Percentiles rank a stretch among this genome's conserved stretches.
phyloP scores from a whole-genome alignment of 805 yeast species.

The Ascoidea tarda region DNA sequence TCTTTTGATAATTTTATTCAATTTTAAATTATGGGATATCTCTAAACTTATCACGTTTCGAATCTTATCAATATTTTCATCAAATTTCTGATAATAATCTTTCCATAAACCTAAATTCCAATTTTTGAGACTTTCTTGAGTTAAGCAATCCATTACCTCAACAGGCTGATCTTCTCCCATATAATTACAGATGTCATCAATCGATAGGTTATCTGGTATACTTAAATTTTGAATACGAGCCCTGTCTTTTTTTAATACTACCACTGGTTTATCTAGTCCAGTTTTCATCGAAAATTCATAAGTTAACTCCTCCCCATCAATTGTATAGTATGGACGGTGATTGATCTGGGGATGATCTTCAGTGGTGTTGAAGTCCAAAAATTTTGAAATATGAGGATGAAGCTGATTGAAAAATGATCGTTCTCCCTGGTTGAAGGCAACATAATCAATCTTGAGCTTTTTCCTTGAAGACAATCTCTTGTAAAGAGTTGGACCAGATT shows the following conservation, averaged over 20 bases:
- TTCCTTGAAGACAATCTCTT: conserved; percentile 43
- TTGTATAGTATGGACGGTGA: conserved; percentile 4
- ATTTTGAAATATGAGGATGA: conserved; percentile 38
- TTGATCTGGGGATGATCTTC: neutral
- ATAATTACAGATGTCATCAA: conserved; percentile 37
- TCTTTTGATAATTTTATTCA: conserved; percentile 33
- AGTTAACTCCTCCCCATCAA: conserved; percentile 22
- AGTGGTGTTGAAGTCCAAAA: conserved; percentile 7
- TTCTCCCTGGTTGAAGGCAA: conserved; percentile 68
- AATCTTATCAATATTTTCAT: conserved; percentile 42
- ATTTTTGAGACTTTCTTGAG: conserved; percentile 45
- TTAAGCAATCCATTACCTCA: conserved; percentile 82
- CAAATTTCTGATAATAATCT: conserved; percentile 41
- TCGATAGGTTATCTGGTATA: conserved; percentile 43
- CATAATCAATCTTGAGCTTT: conserved; percentile 52
- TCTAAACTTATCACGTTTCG: conserved; percentile 77
- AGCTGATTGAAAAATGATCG: conserved; percentile 32
- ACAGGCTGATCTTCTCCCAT: conserved; percentile 52
- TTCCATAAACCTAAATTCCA: conserved; percentile 70
- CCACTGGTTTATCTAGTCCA: conserved; percentile 28
- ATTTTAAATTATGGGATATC: conserved; percentile 41
- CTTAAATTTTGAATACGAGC: conserved; percentile 26
- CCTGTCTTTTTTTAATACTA: conserved; percentile 21
- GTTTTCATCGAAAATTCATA: conserved; percentile 21
- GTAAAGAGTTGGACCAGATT: conserved; percentile 33